A percentile compares a stretch with the other conserved stretches of the same genome.
Conservation (phyloP, 2,329 filamentous ascomycete species). For the Alternaria arbusti region DNA sequence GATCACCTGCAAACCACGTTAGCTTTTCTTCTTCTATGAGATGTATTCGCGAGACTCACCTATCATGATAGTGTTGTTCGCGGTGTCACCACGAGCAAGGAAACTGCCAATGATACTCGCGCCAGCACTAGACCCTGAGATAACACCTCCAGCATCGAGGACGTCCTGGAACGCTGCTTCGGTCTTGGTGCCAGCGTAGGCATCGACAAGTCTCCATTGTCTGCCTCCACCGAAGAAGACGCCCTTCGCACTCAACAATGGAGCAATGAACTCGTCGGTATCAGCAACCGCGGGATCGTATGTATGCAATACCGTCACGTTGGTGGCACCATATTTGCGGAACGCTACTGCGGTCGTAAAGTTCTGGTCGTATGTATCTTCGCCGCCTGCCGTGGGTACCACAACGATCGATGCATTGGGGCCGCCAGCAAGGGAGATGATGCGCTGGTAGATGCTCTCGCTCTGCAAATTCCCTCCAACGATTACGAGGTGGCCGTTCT, state of each 20-base stretch:
- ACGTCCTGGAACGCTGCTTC: constrained; percentile 28
- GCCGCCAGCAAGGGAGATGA: constrained; percentile 33
- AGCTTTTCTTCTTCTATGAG: not conserved
- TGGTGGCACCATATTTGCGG: constrained; percentile 26
- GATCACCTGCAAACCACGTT: not conserved
- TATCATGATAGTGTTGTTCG: constrained; percentile 30
- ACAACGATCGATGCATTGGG: constrained; percentile 29
- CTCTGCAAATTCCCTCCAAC: constrained; percentile 33
- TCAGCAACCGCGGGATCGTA: constrained; percentile 31
- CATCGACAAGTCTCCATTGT: constrained; percentile 35
- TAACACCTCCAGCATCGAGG: constrained; percentile 28
- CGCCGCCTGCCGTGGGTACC: constrained; percentile 32
- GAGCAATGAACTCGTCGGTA: constrained; percentile 29
- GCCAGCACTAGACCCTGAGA: constrained; percentile 30
- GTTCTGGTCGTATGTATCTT: constrained; percentile 25
- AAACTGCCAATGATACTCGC: constrained; percentile 33
- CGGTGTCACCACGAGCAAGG: constrained; percentile 30
- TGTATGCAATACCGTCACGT: constrained; percentile 33
- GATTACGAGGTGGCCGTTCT: constrained; percentile 30
- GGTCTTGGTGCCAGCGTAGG: constrained; percentile 32
- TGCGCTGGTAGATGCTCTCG: constrained; percentile 33
- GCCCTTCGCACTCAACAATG: constrained; percentile 24
- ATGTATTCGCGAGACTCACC: constrained; percentile 12
- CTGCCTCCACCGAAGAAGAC: constrained; percentile 34
- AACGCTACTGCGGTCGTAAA: constrained; percentile 26